Conservation (phyloP, 257 asterid genomes). For the Solanum dulcamara region DNA sequence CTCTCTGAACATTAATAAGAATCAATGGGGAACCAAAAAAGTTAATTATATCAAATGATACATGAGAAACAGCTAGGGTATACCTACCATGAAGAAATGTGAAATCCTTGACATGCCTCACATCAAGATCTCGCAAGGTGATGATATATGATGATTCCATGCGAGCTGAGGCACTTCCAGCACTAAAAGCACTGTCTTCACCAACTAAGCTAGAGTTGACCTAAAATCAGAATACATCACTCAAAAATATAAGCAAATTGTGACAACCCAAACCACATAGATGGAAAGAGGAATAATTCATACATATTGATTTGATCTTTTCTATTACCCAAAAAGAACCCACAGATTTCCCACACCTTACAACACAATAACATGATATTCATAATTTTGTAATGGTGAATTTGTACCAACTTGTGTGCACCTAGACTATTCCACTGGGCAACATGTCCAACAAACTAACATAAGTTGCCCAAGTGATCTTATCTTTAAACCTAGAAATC, state of each 20-base stretch:
- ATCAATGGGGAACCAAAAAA: neutral
- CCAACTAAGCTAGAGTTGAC: constrained; percentile 79
- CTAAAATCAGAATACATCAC: constrained; percentile 38
- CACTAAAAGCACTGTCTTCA: constrained; percentile 49
- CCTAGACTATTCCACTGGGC: neutral
- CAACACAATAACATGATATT: neutral
- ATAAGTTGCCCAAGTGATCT: neutral
- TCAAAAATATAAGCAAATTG: neutral
- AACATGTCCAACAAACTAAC: neutral
- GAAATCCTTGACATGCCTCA: constrained; percentile 91
- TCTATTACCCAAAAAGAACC: neutral
- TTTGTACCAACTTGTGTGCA: neutral
- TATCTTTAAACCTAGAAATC: neutral
- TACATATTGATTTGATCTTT: constrained; percentile 4
- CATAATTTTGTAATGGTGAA: neutral
- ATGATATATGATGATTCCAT: constrained; percentile 77
- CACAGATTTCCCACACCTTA: neutral
- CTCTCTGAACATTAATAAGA: neutral
- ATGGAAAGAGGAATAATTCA: constrained; percentile 2
- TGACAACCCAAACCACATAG: constrained; percentile 2
- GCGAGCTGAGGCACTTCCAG: constrained; percentile 68
- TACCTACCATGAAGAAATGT: constrained; percentile 76
- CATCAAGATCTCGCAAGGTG: constrained; percentile 74
- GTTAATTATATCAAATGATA: neutral
- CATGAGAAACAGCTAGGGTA: constrained; percentile 2